Evolutionary conservation across 1,284 basidiomycete genomes (phyloP).

Genomic region (Phellopilus nigrolimitatus): DNA sequence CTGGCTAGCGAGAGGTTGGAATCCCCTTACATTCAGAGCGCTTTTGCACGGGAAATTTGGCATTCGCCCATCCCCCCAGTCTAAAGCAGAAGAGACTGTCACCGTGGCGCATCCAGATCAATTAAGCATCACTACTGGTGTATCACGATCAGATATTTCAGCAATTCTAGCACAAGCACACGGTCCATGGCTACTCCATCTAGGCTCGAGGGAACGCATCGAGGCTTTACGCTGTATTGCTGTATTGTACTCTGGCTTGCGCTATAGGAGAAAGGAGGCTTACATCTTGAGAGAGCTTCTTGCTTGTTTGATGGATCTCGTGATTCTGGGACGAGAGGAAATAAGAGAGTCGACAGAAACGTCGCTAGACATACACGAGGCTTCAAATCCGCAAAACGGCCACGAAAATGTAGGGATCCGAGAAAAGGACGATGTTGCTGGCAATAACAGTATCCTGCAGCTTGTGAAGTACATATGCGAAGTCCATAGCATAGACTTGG

Average conservation of each 20-base stretch:
- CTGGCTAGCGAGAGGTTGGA: slow-evolving; percentile 87
- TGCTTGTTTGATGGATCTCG: slow-evolving; percentile 72
- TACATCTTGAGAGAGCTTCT: slow-evolving; percentile 81
- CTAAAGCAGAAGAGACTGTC: background rate
- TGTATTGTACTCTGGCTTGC: slow-evolving; percentile 71
- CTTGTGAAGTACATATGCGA: slow-evolving; percentile 71
- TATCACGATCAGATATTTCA: slow-evolving; percentile 66
- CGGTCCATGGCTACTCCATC: slow-evolving; percentile 81
- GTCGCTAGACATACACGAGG: slow-evolving; percentile 36
- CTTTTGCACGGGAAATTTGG: slow-evolving; percentile 48
- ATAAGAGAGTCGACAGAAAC: slow-evolving; percentile 35
- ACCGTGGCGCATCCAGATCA: background rate
- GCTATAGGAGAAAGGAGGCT: slow-evolving; percentile 81
- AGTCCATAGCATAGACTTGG: slow-evolving; percentile 75
- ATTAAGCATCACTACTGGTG: slow-evolving; percentile 45
- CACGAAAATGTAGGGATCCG: slow-evolving; percentile 62
- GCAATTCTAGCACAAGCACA: slow-evolving; percentile 63
- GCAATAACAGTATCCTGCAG: slow-evolving; percentile 73
- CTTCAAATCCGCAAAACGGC: slow-evolving; percentile 41
- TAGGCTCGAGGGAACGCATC: slow-evolving; percentile 73
- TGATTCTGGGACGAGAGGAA: slow-evolving; percentile 76
- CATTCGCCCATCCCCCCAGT: background rate
- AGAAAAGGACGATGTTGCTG: slow-evolving; percentile 65
- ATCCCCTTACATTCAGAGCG: slow-evolving; percentile 69
- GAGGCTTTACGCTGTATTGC: slow-evolving; percentile 65